Evolutionary conservation across 306 rosid species (phyloP), one percentile per base, ranked within the genome.

Genomic region (Hippophae tibetana): DNA sequence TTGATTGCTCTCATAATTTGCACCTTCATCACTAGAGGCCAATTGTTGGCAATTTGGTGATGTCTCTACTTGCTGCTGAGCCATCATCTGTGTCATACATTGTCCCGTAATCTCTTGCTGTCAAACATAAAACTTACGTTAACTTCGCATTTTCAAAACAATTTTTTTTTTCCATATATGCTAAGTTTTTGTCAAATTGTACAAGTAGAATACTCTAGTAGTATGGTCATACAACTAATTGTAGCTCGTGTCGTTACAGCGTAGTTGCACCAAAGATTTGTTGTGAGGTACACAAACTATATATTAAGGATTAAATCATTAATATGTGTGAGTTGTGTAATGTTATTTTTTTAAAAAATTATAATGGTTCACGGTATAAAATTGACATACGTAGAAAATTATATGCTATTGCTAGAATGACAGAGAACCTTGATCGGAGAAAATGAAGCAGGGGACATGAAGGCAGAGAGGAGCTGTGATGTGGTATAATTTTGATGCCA

Each of bases 401-500:
- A 27, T 27, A 27, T 2, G 38, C 1, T 27, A 27, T 27, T 2
- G 38, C 38, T 27, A 27, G 38, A 31, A 31, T 31, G 38, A 60
- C 9, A 63, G 62, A 2, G 13, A 52, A 64, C 75, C 75, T 71
- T 64, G 3, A 71, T 2, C 8, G 42, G 38, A 48, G 63, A 25
- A 60, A 54, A 71, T 7, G 76, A 72, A 47, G 62, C 4, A 23
- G 62, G 71, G 7, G 76, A 59, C 47, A 65, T 72, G 71, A 72
- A 65, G 12, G 76, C 65, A 9, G 76, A 55, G 58, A 72, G 71
- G 14, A 72, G 71, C 38, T 72, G 67, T 47, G 59, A 12, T 11
- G 76, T 43, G 5, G 76, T 59, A 56, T 54, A 72, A 71, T 60
- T 72, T 10, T 72, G 71, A 43, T 65, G 67, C 76, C 76, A 72